phyloP scores from a whole-genome alignment of 192 early-diverging fungal species.

The Coemansia sp. region DNA sequence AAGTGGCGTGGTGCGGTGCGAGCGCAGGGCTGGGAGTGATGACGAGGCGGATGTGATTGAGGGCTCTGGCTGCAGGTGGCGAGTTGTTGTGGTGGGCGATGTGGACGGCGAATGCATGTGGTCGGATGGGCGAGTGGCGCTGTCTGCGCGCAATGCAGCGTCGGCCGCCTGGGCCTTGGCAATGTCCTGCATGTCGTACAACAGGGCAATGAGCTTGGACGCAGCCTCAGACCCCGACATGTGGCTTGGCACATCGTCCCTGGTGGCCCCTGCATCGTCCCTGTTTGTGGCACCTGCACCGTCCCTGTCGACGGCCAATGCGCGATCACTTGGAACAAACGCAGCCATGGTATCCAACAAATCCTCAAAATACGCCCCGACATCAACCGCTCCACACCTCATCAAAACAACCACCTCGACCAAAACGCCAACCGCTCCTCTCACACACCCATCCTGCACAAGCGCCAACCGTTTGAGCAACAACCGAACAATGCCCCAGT shows the following conservation, averaged over 20 bases:
- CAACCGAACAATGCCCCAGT: conserved; percentile 45
- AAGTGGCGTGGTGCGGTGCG: conserved; percentile 33
- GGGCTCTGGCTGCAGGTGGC: conserved; percentile 24
- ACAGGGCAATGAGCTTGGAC: conserved; percentile 32
- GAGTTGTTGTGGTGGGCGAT: background rate
- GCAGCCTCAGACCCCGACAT: conserved; percentile 29
- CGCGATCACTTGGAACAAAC: conserved; percentile 43
- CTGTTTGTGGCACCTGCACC: background rate
- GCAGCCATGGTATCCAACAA: conserved; percentile 38
- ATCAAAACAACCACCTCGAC: conserved; percentile 41
- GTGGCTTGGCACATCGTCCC: conserved; percentile 9
- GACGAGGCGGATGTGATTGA: conserved; percentile 36
- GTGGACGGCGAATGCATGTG: conserved; percentile 5
- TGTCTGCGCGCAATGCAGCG: background rate
- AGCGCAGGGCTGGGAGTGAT: conserved; percentile 39
- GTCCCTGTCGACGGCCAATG: conserved; percentile 8
- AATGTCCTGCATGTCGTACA: conserved; percentile 41
- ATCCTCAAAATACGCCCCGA: conserved; percentile 29
- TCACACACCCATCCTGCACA: conserved; percentile 10
- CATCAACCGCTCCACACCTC: conserved; percentile 34
- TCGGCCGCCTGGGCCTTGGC: conserved; percentile 14
- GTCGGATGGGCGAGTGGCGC: background rate
- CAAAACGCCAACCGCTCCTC: conserved; percentile 22
- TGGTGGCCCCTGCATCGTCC: background rate
- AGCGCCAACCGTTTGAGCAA: conserved; percentile 46